A percentile compares a stretch with the other conserved stretches of the same genome.
Conservation (phyloP, 2,329 filamentous ascomycete species). For the Epichloe coenophiala region DNA sequence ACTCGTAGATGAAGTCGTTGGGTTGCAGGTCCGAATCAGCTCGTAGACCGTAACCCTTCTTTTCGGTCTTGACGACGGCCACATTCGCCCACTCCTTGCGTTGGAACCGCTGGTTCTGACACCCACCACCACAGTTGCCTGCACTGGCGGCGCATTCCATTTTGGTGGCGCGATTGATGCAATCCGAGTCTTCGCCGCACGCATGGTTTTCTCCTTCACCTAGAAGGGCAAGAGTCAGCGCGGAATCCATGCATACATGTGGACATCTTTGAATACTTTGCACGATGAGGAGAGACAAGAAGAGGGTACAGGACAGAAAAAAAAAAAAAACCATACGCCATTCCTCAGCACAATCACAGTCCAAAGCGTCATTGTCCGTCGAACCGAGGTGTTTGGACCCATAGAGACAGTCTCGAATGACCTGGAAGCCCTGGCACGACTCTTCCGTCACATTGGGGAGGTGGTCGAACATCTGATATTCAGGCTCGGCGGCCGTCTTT, state of each 20-base stretch:
- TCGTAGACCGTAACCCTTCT: constrained; percentile 90
- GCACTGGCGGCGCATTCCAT: constrained; percentile 81
- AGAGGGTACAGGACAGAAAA: background rate
- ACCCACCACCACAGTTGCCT: constrained; percentile 70
- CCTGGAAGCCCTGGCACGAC: constrained; percentile 61
- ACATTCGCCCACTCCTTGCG: constrained; percentile 81
- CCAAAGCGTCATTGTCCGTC: constrained; percentile 78
- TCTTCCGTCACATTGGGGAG: constrained; percentile 67
- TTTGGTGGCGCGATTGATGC: constrained; percentile 95
- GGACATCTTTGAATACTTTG: background rate
- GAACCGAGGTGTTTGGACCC: constrained; percentile 82
- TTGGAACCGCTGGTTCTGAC: constrained; percentile 92
- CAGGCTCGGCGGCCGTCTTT: constrained; percentile 45
- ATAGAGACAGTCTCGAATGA: constrained; percentile 79
- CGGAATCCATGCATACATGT: too few species aligned
- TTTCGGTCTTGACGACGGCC: constrained; percentile 92
- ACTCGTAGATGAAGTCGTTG: constrained; percentile 93
- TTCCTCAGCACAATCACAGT: constrained; percentile 90
- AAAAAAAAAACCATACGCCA: constrained; percentile 91
- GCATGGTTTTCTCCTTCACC: constrained; percentile 60
- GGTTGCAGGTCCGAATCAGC: constrained; percentile 63
- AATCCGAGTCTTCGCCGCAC: constrained; percentile 92
- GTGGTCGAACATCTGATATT: constrained; percentile 56
- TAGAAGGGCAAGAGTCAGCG: constrained; percentile 16
- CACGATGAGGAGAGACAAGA: background rate